Evolutionary conservation across 805 yeast genomes (phyloP).

Genomic region (Candida palmyrensis): DNA sequence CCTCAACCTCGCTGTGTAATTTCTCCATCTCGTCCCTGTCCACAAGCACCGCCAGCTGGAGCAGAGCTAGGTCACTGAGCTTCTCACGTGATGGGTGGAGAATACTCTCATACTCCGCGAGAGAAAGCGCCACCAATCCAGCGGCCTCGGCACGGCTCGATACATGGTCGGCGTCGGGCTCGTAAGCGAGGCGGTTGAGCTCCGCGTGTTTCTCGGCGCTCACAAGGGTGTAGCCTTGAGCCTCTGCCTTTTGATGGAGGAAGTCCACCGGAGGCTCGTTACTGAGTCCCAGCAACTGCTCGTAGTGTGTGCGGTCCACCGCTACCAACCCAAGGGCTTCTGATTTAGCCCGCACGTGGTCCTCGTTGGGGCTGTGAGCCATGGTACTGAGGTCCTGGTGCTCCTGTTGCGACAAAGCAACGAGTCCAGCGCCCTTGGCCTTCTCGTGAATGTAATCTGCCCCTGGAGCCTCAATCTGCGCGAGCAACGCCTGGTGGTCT

Average conservation of each 20-base stretch:
- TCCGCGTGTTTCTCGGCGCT: slow-evolving; percentile 2
- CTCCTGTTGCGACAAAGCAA: slow-evolving; percentile 9
- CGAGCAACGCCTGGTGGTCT: slow-evolving; percentile 7
- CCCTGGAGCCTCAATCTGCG: slow-evolving; percentile 10
- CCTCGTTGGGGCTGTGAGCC: slow-evolving; percentile 1
- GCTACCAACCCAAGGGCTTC: slow-evolving; percentile 8
- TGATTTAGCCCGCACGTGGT: slow-evolving; percentile 11
- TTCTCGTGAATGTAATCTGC: slow-evolving; percentile 13
- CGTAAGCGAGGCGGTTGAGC: slow-evolving; percentile 6
- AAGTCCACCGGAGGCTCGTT: slow-evolving; percentile 19
- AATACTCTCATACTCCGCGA: background rate
- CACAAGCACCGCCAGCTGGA: slow-evolving; percentile 9
- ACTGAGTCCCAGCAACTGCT: slow-evolving; percentile 5
- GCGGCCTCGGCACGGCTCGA: slow-evolving; percentile 13
- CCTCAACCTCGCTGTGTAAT: slow-evolving; percentile 10
- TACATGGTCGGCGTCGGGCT: slow-evolving; percentile 12
- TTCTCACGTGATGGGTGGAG: slow-evolving; percentile 7
- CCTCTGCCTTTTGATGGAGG: slow-evolving; percentile 28
- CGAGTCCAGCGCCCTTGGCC: slow-evolving; percentile 11
- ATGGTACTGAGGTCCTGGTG: slow-evolving; percentile 6
- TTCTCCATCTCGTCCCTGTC: slow-evolving; percentile 8
- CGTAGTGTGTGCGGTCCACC: background rate
- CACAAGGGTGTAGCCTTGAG: slow-evolving; percentile 21
- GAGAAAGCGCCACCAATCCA: slow-evolving; percentile 10
- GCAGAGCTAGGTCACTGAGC: slow-evolving; percentile 11